These are phyloP conservation scores for Pythium aphanidermatum DNA, from an alignment of 352 stramenopile species.

Conservation along the genomic window DNA sequence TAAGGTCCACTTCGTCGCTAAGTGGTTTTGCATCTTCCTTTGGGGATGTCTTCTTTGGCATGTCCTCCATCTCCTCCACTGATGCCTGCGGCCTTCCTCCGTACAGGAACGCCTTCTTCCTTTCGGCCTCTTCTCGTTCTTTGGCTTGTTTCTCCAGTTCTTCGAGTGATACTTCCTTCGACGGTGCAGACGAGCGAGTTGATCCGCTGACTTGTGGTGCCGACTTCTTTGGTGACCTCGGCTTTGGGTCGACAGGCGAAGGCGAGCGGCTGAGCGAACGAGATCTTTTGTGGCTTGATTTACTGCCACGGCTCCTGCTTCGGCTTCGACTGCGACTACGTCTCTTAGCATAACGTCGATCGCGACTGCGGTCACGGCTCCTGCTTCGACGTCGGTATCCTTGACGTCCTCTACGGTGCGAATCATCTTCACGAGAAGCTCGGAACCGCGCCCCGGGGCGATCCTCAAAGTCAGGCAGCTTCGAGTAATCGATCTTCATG, in stretches of 20 bases:
- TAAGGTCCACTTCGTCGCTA: conserved; percentile 38
- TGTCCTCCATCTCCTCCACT: too few relatives aligned
- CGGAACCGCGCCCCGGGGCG: conserved; percentile 18
- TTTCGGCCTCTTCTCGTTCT: conserved; percentile 38
- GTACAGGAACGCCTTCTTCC: conserved; percentile 60
- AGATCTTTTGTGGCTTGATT: not conserved
- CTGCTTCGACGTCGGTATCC: conserved; percentile 27
- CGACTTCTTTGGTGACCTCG: conserved; percentile 1
- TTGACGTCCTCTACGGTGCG: not conserved
- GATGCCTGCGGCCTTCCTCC: conserved; percentile 17
- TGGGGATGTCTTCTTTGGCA: too few relatives aligned
- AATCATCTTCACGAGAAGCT: conserved; percentile 14
- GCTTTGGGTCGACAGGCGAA: not conserved
- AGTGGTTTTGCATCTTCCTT: not conserved
- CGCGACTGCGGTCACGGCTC: conserved; percentile 6
- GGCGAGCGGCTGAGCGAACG: conserved; percentile 1
- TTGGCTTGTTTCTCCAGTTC: conserved; percentile 10
- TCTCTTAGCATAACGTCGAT: not conserved
- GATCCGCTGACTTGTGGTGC: not conserved
- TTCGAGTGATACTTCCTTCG: conserved; percentile 4
- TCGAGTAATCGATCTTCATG: conserved; percentile 74
- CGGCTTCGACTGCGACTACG: conserved; percentile 2
- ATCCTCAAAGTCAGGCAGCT: conserved; percentile 64
- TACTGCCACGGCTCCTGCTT: conserved; percentile 1
- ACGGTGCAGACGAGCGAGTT: too few relatives aligned